Evolutionary conservation across 2,329 filamentous ascomycete genomes (phyloP), one percentile per base, ranked within the genome.

Genomic region (Clarireedia paspali): DNA sequence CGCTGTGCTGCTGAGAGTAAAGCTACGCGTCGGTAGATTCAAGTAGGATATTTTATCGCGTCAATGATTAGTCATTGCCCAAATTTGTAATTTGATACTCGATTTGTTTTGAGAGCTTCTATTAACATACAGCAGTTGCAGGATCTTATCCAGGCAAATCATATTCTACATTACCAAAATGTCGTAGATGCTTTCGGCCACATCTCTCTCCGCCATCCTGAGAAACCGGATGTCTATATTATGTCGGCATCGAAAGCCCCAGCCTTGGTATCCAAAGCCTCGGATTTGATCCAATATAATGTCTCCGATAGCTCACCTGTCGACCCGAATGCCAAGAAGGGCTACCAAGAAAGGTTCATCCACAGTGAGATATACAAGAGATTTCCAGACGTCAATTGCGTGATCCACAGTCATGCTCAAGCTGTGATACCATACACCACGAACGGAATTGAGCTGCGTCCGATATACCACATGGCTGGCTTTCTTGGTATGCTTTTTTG

Each of bases 161-260:
- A 80, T 63, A 80, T 81, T 50, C 74, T 82, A 1, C 75, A 80
- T 64, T 64, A 76, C 55, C 70, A 80, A 49, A 70, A 70, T 47
- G 71, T 81, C 6, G 64, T 82, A 38, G 79, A 81, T 56, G 78
- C 75, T 0, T 82, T 77, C 61, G 78, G 79, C 17, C 79, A 82
- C 60, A 69, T 82, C 12, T 80, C 78, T 2, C 70, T 79, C 20
- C 72, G 79, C 5, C 74, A 78, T 55, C 77, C 78, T 0, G 53
- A 66, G 38, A 73, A 77, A 9, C 63, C 72, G 1, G 65, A 71
- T 2, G 68, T 70, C 47, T 80, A 78, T 65, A 70, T 80, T 57
- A 75, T 81, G 70, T 74, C 75, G 14, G 69, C 70, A 27, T 72
- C 73, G 56, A 64, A 74, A 26, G 73, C 78, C 4, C 77, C 77